Base-by-base conservation (phyloP, 257 asterid species). In the Scutellaria galericulata region DNA sequence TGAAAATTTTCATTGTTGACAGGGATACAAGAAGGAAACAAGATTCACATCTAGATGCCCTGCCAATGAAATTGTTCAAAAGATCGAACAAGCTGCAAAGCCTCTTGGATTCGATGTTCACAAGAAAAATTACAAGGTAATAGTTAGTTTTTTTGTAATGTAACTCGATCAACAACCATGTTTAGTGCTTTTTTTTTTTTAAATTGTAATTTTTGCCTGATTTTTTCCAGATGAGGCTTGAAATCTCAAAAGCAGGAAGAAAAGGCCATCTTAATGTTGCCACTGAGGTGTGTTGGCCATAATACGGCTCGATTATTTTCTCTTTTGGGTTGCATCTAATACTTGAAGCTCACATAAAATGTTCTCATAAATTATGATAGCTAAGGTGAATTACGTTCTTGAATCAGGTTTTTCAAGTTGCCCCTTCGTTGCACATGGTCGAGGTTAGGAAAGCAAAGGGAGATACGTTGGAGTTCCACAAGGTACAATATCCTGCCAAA, bases 41-140 rank as follows among this genome's bases (percentile, higher is more conserved):
- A 84, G 96, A 79, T 92, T 92, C 79, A 83, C 98, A 13, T 92
- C 98, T 18, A 88, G 66, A 83, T 77, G 84, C 81, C 61, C 98
- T 6, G 96, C 98, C 9, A 86, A 82, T 72, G 98, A 92, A 85
- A 92, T 92, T 71, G 77, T 92, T 64, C 87, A 54, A 54, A 92
- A 90, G 82, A 92, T 92, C 10, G 98, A 90, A 83, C 91, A 88
- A 87, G 98, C 97, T 69, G 97, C 84, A 5, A 89, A 79, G 77
- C 98, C 98, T 42, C 95, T 92, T 46, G 98, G 98, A 75, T 92
- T 90, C 72, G 98, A 86, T 86, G 97, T 92, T 71, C 96, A 84
- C 69, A 92, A 86, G 76, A 92, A 88, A 81, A 92, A 90, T 73
- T 92, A 90, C 83, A 92, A 90, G 98, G 98, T 92, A 60, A 52